phyloP scores from a whole-genome alignment of 345 rosid species.

The Linum usitatissimum region DNA sequence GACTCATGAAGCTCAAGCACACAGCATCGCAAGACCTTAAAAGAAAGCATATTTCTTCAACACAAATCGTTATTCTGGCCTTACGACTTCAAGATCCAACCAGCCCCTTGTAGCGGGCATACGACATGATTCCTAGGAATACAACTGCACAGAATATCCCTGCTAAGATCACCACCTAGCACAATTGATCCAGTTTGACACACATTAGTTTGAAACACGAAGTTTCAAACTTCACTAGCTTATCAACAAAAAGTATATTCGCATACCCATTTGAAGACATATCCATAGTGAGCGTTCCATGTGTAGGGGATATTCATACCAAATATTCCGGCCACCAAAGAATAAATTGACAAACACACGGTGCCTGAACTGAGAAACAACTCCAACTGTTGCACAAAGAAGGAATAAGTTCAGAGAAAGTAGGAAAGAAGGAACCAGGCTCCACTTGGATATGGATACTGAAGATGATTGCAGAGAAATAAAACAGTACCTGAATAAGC shows the following conservation, averaged over 20 bases:
- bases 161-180: constrained; percentile 52
- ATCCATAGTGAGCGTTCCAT: constrained; percentile 63
- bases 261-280: constrained; percentile 76
- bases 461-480: not conserved
- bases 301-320: constrained; percentile 94
- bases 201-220: not conserved
- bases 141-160: constrained; percentile 30
- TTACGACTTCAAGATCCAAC: constrained; percentile 56
- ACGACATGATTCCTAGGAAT: constrained; percentile 53
- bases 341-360: constrained; percentile 45
- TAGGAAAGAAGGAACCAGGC: not conserved
- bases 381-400: constrained; percentile 48
- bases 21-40: too few species aligned
- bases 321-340: constrained; percentile 75
- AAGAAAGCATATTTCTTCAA: too few species aligned
- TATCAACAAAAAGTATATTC: not conserved
- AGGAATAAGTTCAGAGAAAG: constrained; percentile 4
- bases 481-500: constrained; percentile 71
- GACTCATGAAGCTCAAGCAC: too few species aligned
- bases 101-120: constrained; percentile 77
- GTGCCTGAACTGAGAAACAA: constrained; percentile 72
- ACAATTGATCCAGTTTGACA: not conserved
- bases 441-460: not conserved
- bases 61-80: too few species aligned
- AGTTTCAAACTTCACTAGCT: not conserved